These are phyloP conservation scores for Mycena latifolia DNA, from an alignment of 768 basidiomycete species.

Conservation along the genomic window DNA sequence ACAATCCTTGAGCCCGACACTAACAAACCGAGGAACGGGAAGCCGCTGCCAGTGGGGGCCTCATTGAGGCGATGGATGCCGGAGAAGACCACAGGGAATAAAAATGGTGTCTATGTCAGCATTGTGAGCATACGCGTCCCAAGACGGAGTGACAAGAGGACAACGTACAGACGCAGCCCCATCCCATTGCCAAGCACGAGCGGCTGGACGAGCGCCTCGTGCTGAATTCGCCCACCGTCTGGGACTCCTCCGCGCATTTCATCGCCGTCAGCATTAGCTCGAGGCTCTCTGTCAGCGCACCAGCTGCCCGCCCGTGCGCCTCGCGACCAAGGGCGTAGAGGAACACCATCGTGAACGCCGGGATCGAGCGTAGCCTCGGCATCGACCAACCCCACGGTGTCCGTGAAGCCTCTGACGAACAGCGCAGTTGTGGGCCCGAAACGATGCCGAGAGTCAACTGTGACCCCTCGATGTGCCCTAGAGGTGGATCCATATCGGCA, in stretches of 20 bases:
- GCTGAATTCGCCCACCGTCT: constrained; percentile 31
- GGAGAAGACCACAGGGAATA: constrained; percentile 49
- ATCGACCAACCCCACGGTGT: constrained; percentile 50
- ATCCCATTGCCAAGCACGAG: constrained; percentile 44
- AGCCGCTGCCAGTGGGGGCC: constrained; percentile 44
- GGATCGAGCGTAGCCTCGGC: constrained; percentile 49
- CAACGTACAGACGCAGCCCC: constrained; percentile 44
- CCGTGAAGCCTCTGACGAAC: constrained; percentile 48
- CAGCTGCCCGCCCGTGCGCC: constrained; percentile 42
- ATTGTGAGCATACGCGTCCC: background rate
- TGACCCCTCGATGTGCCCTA: constrained; percentile 25
- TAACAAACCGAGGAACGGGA: constrained; percentile 46
- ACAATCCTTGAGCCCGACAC: constrained; percentile 33
- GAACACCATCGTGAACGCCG: constrained; percentile 40
- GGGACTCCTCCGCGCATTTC: constrained; percentile 39
- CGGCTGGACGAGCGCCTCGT: constrained; percentile 43
- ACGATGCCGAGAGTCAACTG: constrained; percentile 36
- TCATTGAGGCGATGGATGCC: constrained; percentile 47
- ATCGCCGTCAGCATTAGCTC: constrained; percentile 40
- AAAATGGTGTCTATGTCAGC: constrained; percentile 39
- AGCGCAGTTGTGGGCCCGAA: constrained; percentile 44
- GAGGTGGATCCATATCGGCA: too few species aligned
- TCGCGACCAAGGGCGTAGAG: constrained; percentile 46
- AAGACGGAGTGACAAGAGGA: background rate
- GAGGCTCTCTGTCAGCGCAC: constrained; percentile 43